Base-by-base conservation (phyloP, 116 monocot species). In the Iris pallida region DNA sequence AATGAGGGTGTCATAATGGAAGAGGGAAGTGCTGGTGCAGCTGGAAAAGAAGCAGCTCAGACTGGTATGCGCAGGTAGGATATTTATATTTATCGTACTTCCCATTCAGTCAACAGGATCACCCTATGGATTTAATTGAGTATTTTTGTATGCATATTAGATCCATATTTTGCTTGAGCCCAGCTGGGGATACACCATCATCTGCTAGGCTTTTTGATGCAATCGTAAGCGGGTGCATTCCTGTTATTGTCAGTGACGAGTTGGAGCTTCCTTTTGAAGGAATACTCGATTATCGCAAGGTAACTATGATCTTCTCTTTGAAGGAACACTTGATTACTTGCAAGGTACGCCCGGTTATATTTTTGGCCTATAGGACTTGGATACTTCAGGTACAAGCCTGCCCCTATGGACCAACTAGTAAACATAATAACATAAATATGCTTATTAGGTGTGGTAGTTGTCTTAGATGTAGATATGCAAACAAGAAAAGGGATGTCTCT, bases 171-270 rank as follows among this genome's bases (percentile, higher is more conserved):
- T 98, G 98, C 71, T 77, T 98, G 70, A 90, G 85, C 75, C 92
- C 93, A 20, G 98, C 93, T 81, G 98, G 98, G 8, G 98, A 98
- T 70, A 98, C 98, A 20, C 98, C 98, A 52, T 98, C 98, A 64
- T 98, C 98, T 75, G 90, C 92, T 57, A 81, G 98, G 53, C 67
- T 98, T 69, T 98, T 98, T 80, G 98, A 98, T 83, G 92, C 98
- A 57, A 88, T 98, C 61, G 90, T 90, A 44, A 98, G 93, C 75
- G 90, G 93, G 9, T 97, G 97, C 73, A 88, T 97, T 14, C 97
- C 97, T 57, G 92, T 92, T 58, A 71, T 97, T 68, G 80, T 97
- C 61, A 97, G 97, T 78, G 92, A 97, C 74, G 97, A 97, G 72
- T 60, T 97, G 73, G 97, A 97, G 80, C 87, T 92, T 71, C 97